phyloP scores from a whole-genome alignment of 2,329 filamentous ascomycete genomes.

The Myriosclerotinia scirpicola region DNA sequence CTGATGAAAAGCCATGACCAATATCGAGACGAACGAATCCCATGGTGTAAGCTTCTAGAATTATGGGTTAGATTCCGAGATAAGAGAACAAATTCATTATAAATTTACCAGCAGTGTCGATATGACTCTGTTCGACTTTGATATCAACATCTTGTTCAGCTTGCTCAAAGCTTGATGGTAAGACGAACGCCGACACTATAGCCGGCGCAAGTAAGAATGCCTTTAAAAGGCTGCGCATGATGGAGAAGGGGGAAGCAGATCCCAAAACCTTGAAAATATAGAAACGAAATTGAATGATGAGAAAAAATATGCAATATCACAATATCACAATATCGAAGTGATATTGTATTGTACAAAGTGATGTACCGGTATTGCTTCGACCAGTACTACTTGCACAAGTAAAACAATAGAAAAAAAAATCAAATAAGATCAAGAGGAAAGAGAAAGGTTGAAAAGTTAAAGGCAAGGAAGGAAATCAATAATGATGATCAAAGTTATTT shows the following conservation, averaged over 20 bases:
- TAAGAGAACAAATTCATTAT: neutral
- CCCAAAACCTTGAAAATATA: neutral
- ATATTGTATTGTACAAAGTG: neutral
- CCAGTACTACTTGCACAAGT: neutral
- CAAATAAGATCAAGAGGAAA: neutral
- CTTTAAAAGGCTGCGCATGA: conserved; percentile 40
- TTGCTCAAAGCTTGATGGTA: conserved; percentile 25
- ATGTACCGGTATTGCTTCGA: neutral
- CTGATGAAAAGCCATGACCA: conserved; percentile 29
- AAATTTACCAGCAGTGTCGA: neutral
- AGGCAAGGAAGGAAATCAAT: neutral
- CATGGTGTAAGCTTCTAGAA: conserved; percentile 27
- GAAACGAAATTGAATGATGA: neutral
- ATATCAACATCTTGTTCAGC: neutral
- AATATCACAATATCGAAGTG: neutral
- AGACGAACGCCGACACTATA: conserved; percentile 33
- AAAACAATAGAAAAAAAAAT: neutral
- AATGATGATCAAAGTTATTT: neutral
- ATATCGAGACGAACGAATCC: conserved; percentile 30
- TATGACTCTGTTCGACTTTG: neutral
- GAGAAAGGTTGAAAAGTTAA: neutral
- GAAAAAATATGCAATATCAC: neutral
- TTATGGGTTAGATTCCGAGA: neutral
- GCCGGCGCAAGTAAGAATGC: conserved; percentile 38
- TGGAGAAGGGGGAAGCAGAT: conserved; percentile 12